A percentile compares a stretch with the other conserved stretches of the same genome.
These are phyloP conservation scores for Shiraia bambusicola DNA, from an alignment of 2,329 filamentous ascomycete species.

Conservation along the genomic window DNA sequence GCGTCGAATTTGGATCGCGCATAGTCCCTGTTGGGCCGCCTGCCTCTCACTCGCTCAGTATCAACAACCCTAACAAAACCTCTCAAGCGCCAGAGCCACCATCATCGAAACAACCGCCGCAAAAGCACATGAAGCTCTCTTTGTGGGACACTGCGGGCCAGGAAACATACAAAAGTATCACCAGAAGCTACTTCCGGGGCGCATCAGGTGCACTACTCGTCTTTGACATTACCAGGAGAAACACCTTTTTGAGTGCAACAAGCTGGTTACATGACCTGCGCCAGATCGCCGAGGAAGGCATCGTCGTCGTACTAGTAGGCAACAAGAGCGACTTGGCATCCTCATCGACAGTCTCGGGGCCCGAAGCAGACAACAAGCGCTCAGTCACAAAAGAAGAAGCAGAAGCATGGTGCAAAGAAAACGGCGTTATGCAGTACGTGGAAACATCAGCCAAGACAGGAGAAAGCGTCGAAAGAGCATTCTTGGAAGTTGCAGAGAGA, in stretches of 20 bases:
- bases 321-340: slow-evolving; percentile 86
- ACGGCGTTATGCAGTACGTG: slow-evolving; percentile 89
- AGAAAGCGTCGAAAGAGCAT: slow-evolving; percentile 89
- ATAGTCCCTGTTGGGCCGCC: slow-evolving; percentile 90
- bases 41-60: slow-evolving; percentile 60
- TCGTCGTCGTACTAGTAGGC: slow-evolving; percentile 90
- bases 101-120: slow-evolving; percentile 41
- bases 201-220: slow-evolving; percentile 78
- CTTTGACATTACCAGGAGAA: slow-evolving; percentile 85
- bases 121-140: slow-evolving; percentile 87
- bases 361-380: slow-evolving; percentile 61
- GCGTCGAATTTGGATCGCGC: slow-evolving; percentile 91
- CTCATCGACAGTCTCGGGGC: slow-evolving; percentile 42
- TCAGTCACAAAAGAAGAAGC: slow-evolving; percentile 83
- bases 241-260: slow-evolving; percentile 84
- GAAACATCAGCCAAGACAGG: slow-evolving; percentile 96
- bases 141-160: slow-evolving; percentile 97
- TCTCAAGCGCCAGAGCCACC: slow-evolving; percentile 15
- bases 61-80: slow-evolving; percentile 51
- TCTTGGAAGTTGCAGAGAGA: slow-evolving; percentile 87
- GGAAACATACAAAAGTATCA: slow-evolving; percentile 97
- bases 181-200: slow-evolving; percentile 88
- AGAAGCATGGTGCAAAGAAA: slow-evolving; percentile 81
- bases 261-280: slow-evolving; percentile 93
- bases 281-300: slow-evolving; percentile 92